Conservation (phyloP, 345 rosid genomes). For the Trapa bicornis region DNA sequence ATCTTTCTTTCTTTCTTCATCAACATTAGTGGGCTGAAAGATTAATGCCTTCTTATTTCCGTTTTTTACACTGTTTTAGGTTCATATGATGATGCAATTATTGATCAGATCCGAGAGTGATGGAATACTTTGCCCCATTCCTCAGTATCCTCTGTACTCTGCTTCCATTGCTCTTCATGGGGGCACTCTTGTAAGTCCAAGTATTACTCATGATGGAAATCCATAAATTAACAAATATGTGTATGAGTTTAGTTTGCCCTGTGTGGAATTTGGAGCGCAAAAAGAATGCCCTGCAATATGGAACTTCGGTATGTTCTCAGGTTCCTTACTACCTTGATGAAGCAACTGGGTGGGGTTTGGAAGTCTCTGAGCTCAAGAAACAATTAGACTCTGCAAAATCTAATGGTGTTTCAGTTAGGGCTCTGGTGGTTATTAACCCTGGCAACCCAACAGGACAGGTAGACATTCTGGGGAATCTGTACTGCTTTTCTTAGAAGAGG, state of each 20-base stretch:
- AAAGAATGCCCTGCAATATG: not conserved
- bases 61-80: constrained; percentile 27
- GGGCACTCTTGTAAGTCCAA: constrained; percentile 64
- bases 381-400: constrained; percentile 64
- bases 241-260: no score
- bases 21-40: not conserved
- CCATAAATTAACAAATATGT: not conserved
- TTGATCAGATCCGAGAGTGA: constrained; percentile 69
- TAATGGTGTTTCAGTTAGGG: constrained; percentile 75
- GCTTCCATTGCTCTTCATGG: constrained; percentile 98
- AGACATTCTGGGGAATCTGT: not conserved
- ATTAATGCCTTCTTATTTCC: not conserved
- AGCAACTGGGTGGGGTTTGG: constrained; percentile 89
- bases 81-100: constrained; percentile 94
- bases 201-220: not conserved
- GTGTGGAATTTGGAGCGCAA: no score
- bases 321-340: constrained; percentile 96
- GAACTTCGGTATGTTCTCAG: constrained; percentile 18
- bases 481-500: no score
- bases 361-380: constrained; percentile 68
- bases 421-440: constrained; percentile 84
- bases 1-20: not conserved
- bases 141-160: constrained; percentile 94
- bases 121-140: constrained; percentile 94
- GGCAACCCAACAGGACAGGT: constrained; percentile 98